Conservation (phyloP, 78 protist species). For the Planoprotostelium fungivorum region DNA sequence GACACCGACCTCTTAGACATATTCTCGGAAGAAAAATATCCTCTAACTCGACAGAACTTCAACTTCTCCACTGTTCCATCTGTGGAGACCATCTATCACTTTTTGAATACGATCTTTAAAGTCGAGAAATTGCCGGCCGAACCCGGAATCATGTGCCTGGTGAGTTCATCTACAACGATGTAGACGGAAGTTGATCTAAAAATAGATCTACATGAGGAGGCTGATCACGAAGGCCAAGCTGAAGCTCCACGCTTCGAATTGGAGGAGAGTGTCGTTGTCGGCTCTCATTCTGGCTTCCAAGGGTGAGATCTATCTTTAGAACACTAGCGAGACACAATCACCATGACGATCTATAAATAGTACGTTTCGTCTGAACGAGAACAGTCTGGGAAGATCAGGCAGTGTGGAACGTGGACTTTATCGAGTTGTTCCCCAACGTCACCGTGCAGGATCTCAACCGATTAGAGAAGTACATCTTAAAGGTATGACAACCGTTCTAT, state of each 20-base stretch:
- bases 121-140: neutral
- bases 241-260: slow-evolving; percentile 10
- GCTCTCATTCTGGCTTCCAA: slow-evolving; percentile 70
- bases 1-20: neutral
- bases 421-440: slow-evolving; percentile 48
- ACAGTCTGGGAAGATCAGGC: slow-evolving; percentile 77
- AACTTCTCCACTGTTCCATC: neutral
- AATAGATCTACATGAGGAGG: neutral
- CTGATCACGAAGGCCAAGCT: neutral
- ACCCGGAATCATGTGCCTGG: neutral
- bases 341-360: no score
- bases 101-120: neutral
- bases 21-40: neutral
- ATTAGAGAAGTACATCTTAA: slow-evolving; percentile 18
- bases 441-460: slow-evolving; percentile 58
- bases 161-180: neutral
- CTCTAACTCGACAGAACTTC: neutral
- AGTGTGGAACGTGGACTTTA: slow-evolving; percentile 79
- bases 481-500: no score
- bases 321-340: neutral
- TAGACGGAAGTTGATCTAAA: neutral
- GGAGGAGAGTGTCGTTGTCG: slow-evolving; percentile 63
- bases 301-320: slow-evolving; percentile 1
- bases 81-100: neutral
- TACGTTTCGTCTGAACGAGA: neutral